Percentiles rank a stretch among this genome's conserved stretches.
phyloP scores from a whole-genome alignment of 495 filamentous ascomycete species.

The Aspergillus homomorphus region DNA sequence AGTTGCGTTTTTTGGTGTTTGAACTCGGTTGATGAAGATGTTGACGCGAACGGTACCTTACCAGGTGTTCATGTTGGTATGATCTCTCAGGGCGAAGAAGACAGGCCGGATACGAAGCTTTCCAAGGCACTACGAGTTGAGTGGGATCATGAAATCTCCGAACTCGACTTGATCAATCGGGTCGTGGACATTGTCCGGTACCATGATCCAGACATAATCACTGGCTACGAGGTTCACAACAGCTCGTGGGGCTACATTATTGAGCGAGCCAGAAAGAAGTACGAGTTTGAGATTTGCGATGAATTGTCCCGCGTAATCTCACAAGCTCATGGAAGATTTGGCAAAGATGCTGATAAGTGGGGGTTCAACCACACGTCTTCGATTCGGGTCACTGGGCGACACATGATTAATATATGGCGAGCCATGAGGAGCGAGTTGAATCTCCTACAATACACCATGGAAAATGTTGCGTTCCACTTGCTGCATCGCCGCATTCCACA shows the following conservation, averaged over 20 bases:
- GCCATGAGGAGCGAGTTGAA: slow-evolving; percentile 91
- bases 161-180: slow-evolving; percentile 77
- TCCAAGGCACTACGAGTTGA: slow-evolving; percentile 50
- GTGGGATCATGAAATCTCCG: slow-evolving; percentile 69
- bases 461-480: slow-evolving; percentile 93
- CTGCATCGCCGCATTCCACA: slow-evolving; percentile 89
- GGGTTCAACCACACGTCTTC: slow-evolving; percentile 88
- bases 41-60: slow-evolving; percentile 50
- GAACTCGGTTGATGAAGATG: slow-evolving; percentile 63
- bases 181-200: slow-evolving; percentile 82
- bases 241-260: slow-evolving; percentile 94
- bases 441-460: slow-evolving; percentile 90
- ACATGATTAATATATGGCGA: slow-evolving; percentile 97
- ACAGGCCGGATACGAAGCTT: slow-evolving; percentile 50
- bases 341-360: slow-evolving; percentile 85
- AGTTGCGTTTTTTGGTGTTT: slow-evolving; percentile 87
- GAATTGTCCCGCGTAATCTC: slow-evolving; percentile 87
- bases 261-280: slow-evolving; percentile 79
- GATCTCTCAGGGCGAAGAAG: slow-evolving; percentile 37
- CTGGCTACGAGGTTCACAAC: slow-evolving; percentile 93
- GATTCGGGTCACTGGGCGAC: slow-evolving; percentile 82
- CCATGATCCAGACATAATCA: slow-evolving; percentile 88
- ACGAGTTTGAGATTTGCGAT: slow-evolving; percentile 84
- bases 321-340: slow-evolving; percentile 74
- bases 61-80: slow-evolving; percentile 59